Evolutionary conservation across 495 filamentous ascomycete genomes (phyloP), one percentile per base, ranked within the genome.

Genomic region (Podospora pseudopauciseta): DNA sequence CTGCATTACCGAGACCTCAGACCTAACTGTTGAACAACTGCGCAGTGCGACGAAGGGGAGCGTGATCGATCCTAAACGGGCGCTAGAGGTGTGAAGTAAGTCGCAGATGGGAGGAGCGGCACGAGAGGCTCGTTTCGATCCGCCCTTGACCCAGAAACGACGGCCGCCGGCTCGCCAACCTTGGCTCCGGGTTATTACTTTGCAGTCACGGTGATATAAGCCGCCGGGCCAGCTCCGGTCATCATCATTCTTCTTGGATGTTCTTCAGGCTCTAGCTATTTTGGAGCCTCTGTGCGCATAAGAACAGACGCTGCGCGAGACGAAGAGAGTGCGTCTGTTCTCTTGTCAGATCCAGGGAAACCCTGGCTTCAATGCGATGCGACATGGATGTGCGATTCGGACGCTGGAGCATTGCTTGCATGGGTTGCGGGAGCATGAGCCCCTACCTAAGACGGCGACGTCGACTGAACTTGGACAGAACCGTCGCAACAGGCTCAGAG

Each of bases 101-200:
- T 67, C 69, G 58, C 60, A 34, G 60, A 26, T 44, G 39, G 63
- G 61, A 59, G 58, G 59, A 67, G 67, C 69, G 71, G 69, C 28
- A 67, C 66, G 67, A 65, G 65, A 70, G 70, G 60, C 65, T 76
- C 74, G 71, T 74, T 74, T 75, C 76, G 73, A 72, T 72, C 73
- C 74, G 74, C 66, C 65, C 49, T 61, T 56, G 20, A 67, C 66
- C 75, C 72, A 76, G 63, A 70, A 63, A 68, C 68, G 49, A 61
- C 64, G 56, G 65, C 65, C 44, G 6, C 65, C 65, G 74, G 70
- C 70, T 76, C 70, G 65, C 23, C 70, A 69, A 55, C 68, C 68
- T 67, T 66, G 68, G 60, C 55, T 63, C 68, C 68, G 69, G 67
- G 70, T 23, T 23, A 5, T 28, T 23, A 32, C 30, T 63, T 5